Percentiles rank a stretch among this genome's conserved stretches.
Conservation (phyloP, 1,139 yeast genomes). For the Wickerhamomyces sp. region DNA sequence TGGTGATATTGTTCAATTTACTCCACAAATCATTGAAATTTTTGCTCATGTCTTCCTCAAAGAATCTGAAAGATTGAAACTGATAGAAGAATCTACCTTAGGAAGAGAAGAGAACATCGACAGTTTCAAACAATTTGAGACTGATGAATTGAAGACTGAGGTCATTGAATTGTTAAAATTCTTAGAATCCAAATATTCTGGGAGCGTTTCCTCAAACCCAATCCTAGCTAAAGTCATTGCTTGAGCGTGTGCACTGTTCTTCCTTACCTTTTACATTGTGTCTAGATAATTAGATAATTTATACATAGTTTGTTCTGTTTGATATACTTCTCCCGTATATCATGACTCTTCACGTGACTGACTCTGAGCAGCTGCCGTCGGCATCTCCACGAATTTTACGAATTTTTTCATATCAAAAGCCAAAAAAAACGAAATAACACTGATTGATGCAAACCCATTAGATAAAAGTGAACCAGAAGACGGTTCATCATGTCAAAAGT, state of each 20-base stretch:
- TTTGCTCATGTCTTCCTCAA: slow-evolving; percentile 69
- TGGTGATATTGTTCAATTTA: slow-evolving; percentile 48
- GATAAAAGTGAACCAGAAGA: no score
- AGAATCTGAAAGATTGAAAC: slow-evolving; percentile 65
- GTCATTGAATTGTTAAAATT: slow-evolving; percentile 69
- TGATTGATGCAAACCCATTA: no score
- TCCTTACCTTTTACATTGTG: background rate
- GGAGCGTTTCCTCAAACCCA: slow-evolving; percentile 53
- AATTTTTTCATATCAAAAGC: no score
- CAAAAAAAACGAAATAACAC: no score
- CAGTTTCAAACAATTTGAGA: slow-evolving; percentile 72
- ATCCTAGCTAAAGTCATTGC: slow-evolving; percentile 48
- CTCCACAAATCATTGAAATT: slow-evolving; percentile 61
- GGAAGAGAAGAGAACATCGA: slow-evolving; percentile 83
- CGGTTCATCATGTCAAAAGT: no score
- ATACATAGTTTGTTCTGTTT: background rate
- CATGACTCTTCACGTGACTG: no score
- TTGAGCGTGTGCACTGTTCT: background rate
- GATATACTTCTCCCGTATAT: no score
- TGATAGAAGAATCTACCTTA: slow-evolving; percentile 66
- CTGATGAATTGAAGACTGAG: slow-evolving; percentile 56
- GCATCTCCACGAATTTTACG: no score
- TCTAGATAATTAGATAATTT: background rate
- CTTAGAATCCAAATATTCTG: slow-evolving; percentile 60
- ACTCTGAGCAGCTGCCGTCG: no score